Evolutionary conservation across 164 flowering plant species (phyloP).

Genomic region (Dillenia suffruticosa): DNA sequence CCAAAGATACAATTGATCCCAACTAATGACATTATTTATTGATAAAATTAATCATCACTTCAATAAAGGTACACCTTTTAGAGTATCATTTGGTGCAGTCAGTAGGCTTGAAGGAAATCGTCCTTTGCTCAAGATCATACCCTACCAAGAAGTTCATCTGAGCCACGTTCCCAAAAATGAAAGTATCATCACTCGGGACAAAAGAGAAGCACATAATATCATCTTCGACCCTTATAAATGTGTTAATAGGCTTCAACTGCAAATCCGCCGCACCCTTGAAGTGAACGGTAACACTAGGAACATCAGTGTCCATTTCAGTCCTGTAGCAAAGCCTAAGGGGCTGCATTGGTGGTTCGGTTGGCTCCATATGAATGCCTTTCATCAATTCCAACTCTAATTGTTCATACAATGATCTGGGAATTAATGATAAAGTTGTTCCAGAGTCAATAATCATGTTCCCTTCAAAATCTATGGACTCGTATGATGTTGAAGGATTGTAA

Average conservation of each 20-base stretch:
- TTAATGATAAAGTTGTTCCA: conserved; percentile 44
- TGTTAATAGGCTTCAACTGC: conserved; percentile 14
- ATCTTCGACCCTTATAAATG: conserved; percentile 6
- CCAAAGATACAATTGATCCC: too few relatives aligned
- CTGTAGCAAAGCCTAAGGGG: conserved; percentile 15
- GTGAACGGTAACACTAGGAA: conserved; percentile 22
- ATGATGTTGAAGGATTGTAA: background rate
- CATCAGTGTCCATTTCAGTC: background rate
- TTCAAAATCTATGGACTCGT: background rate
- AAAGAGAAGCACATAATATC: conserved; percentile 20
- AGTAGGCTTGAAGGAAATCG: conserved; percentile 21
- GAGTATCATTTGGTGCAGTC: conserved; percentile 19
- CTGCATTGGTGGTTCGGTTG: background rate
- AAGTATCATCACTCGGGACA: background rate
- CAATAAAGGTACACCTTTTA: background rate
- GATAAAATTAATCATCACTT: background rate
- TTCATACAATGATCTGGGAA: conserved; percentile 14
- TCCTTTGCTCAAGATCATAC: conserved; percentile 19
- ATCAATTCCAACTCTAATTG: conserved; percentile 12
- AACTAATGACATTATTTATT: too few relatives aligned
- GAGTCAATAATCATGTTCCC: conserved; percentile 68
- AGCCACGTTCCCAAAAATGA: conserved; percentile 27
- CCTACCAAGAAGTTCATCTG: conserved; percentile 26
- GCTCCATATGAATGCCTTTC: background rate
- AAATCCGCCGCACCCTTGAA: conserved; percentile 32